Conservation (phyloP, 2,329 filamentous ascomycete genomes). For the Epicoccum nigrum region DNA sequence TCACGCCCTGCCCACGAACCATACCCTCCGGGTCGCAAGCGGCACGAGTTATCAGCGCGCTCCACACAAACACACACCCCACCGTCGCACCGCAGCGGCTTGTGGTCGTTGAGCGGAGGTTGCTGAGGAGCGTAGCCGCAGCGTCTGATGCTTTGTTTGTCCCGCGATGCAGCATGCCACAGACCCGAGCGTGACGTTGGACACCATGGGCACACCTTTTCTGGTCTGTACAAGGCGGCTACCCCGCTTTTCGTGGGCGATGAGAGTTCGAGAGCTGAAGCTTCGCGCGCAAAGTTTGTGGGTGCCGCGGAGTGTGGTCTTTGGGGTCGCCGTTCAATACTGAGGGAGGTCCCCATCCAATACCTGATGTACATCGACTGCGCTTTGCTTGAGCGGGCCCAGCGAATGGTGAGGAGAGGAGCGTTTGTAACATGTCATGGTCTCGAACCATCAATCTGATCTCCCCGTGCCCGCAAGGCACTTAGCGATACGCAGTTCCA, state of each 20-base stretch:
- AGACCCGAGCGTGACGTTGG: slow-evolving; percentile 11
- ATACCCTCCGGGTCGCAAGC: slow-evolving; percentile 8
- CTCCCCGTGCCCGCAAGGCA: slow-evolving; percentile 15
- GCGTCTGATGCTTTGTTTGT: slow-evolving; percentile 17
- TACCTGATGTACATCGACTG: not conserved
- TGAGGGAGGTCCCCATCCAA: not conserved
- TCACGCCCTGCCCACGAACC: slow-evolving; percentile 6
- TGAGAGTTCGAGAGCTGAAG: not conserved
- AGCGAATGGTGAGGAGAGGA: slow-evolving; percentile 1
- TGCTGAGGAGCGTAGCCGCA: slow-evolving; percentile 10
- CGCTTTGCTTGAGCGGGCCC: not conserved
- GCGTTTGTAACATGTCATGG: slow-evolving; percentile 11
- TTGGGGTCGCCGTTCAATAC: not conserved
- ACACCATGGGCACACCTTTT: slow-evolving; percentile 8
- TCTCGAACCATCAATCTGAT: slow-evolving; percentile 14
- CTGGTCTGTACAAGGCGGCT: slow-evolving; percentile 6
- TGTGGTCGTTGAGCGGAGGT: slow-evolving; percentile 3
- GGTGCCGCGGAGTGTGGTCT: not conserved
- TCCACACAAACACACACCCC: not conserved
- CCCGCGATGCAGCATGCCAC: slow-evolving; percentile 11
- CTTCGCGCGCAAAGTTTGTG: slow-evolving; percentile 2
- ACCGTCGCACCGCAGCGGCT: slow-evolving; percentile 13
- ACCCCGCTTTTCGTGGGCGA: slow-evolving; percentile 13
- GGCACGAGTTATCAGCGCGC: slow-evolving; percentile 6
- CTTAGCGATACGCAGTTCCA: slow-evolving; percentile 19